Evolutionary conservation across 768 basidiomycete genomes (phyloP), one percentile per base, ranked within the genome.

Genomic region (Multifurca ochricompacta): DNA sequence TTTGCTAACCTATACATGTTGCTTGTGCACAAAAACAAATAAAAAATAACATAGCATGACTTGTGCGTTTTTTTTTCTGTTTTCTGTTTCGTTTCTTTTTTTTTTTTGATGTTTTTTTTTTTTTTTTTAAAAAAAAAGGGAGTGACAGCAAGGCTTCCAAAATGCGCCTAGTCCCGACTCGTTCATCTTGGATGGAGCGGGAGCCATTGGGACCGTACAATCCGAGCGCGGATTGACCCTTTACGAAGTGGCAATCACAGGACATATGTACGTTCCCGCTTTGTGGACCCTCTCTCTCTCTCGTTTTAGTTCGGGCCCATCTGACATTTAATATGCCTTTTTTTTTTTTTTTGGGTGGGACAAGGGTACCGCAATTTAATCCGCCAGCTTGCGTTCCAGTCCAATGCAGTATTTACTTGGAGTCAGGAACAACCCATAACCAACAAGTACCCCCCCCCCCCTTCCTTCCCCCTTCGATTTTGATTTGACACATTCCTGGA

Each of bases 231-330:
- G 54, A 19, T 32, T 61, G 32, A 61, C 60, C 8, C 28, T 46
- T 21, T 61, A 61, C 32, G 58, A 59, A 43, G 23, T 58, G 18
- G 23, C 39, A 16, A 34, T 61, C 44, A 61, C 60, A 19, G 60
- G 60, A 14, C 60, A 61, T 32, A 61, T 61, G 60, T 61, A 35
- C 37, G 59, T 54, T n/a, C n/a, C n/a, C n/a, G n/a, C n/a, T n/a
- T n/a, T n/a, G n/a, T n/a, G n/a, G n/a, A n/a, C n/a, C n/a, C n/a
- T n/a, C n/a, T n/a, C n/a, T n/a, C n/a, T n/a, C n/a, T n/a, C n/a
- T n/a, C n/a, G n/a, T n/a, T n/a, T n/a, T n/a, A n/a, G n/a, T n/a
- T n/a, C n/a, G n/a, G n/a, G n/a, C n/a, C n/a, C n/a, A n/a, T n/a
- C n/a, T n/a, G n/a, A n/a, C n/a, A n/a, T n/a, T n/a, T n/a, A n/a